Evolutionary conservation across 805 yeast species (phyloP).

Genomic region (Teunomyces cretensis): DNA sequence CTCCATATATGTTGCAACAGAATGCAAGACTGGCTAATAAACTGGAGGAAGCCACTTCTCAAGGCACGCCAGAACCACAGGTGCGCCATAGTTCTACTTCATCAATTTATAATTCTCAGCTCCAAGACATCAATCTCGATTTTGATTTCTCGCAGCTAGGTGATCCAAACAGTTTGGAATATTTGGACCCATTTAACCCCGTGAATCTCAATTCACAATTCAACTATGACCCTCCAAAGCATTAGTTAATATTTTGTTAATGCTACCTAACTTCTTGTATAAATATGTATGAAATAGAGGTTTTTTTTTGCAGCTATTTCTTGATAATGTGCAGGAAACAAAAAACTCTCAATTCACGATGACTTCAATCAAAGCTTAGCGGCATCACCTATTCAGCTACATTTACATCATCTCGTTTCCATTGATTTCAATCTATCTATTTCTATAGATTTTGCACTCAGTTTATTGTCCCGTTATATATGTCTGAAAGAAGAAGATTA

Average conservation of each 20-base stretch:
- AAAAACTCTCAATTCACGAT: background rate
- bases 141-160: slow-evolving; percentile 18
- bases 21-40: slow-evolving; percentile 8
- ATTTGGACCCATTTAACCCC: slow-evolving; percentile 25
- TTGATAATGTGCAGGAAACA: background rate
- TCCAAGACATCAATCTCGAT: slow-evolving; percentile 17
- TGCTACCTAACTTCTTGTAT: background rate
- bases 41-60: background rate
- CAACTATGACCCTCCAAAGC: background rate
- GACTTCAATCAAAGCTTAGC: background rate
- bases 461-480: background rate
- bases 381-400: background rate
- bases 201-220: background rate
- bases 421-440: background rate
- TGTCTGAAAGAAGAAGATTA: slow-evolving; percentile 78
- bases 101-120: background rate
- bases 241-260: background rate
- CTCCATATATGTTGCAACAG: slow-evolving; percentile 72
- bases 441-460: background rate
- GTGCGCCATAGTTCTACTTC: background rate
- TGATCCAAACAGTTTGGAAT: slow-evolving; percentile 20
- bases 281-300: background rate
- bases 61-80: background rate
- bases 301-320: background rate
- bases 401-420: background rate